A percentile compares a stretch with the other conserved stretches of the same genome.
Conservation (phyloP, 108 stramenopile genomes). For the Skeletonema potamos region DNA sequence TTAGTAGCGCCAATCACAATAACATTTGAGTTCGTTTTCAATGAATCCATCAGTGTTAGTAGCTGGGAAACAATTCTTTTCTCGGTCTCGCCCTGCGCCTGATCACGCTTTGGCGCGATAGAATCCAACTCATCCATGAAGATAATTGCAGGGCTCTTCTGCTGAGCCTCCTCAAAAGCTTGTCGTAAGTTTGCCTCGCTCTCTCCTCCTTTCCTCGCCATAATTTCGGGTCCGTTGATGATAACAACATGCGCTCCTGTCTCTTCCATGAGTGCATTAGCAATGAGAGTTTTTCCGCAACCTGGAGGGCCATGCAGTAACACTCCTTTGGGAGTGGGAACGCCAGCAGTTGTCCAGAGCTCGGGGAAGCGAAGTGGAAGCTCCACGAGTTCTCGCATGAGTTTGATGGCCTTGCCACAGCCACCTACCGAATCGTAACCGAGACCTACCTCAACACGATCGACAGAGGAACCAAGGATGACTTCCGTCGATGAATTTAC, state of each 20-base stretch:
- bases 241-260: slow-evolving; percentile 94
- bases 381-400: slow-evolving; percentile 95
- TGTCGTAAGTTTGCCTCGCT: slow-evolving; percentile 95
- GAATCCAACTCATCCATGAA: slow-evolving; percentile 99
- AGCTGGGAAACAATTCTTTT: slow-evolving; percentile 97
- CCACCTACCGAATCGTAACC: slow-evolving; percentile 98
- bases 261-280: slow-evolving; percentile 95
- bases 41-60: slow-evolving; percentile 97
- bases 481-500: slow-evolving; percentile 54
- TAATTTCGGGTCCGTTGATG: slow-evolving; percentile 98
- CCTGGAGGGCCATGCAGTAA: slow-evolving; percentile 97
- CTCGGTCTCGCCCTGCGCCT: slow-evolving; percentile 94
- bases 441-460: slow-evolving; percentile 72
- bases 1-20: slow-evolving; percentile 99
- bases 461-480: slow-evolving; percentile 63
- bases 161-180: slow-evolving; percentile 92
- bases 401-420: slow-evolving; percentile 83
- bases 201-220: slow-evolving; percentile 95
- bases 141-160: slow-evolving; percentile 91
- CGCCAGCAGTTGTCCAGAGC: slow-evolving; percentile 94
- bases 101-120: slow-evolving; percentile 97
- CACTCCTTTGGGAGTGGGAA: slow-evolving; percentile 96
- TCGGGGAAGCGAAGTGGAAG: slow-evolving; percentile 94
- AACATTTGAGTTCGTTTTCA: slow-evolving; percentile 92
- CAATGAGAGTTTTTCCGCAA: slow-evolving; percentile 97